phyloP scores from a whole-genome alignment of 1,284 basidiomycete genomes.

The Moniliella sp. region DNA sequence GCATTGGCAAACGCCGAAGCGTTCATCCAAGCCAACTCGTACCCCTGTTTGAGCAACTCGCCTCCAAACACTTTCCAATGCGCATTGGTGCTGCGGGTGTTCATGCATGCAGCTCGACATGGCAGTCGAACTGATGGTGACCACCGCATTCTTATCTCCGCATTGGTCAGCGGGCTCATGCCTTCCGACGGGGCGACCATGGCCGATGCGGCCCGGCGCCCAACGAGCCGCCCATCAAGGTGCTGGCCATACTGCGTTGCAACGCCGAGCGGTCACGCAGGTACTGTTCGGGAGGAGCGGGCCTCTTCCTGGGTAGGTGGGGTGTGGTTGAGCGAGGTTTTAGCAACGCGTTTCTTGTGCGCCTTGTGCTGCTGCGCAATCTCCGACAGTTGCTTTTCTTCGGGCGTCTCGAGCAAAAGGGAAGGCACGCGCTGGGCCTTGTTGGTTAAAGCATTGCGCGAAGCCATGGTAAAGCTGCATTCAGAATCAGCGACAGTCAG shows the following conservation, averaged over 20 bases:
- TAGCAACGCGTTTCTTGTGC: slow-evolving; percentile 19
- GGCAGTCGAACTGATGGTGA: slow-evolving; percentile 15
- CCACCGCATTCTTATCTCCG: slow-evolving; percentile 5
- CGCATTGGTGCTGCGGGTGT: slow-evolving; percentile 26
- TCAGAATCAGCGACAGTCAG: no score
- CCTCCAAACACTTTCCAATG: slow-evolving; percentile 13
- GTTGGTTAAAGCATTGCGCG: slow-evolving; percentile 16
- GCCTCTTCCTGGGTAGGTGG: slow-evolving; percentile 34
- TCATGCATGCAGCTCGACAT: slow-evolving; percentile 20
- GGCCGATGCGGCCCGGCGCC: no score
- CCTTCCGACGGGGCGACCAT: neutral
- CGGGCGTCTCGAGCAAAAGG: slow-evolving; percentile 15
- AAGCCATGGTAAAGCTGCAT: slow-evolving; percentile 36
- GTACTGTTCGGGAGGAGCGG: slow-evolving; percentile 21
- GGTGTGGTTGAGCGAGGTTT: slow-evolving; percentile 15
- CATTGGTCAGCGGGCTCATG: neutral
- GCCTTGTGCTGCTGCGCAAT: slow-evolving; percentile 29
- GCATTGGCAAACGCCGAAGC: slow-evolving; percentile 9
- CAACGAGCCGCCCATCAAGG: no score
- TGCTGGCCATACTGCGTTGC: no score
- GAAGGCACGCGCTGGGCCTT: slow-evolving; percentile 20
- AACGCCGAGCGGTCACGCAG: slow-evolving; percentile 8
- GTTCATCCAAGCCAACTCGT: slow-evolving; percentile 33
- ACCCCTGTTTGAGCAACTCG: slow-evolving; percentile 23
- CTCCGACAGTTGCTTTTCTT: slow-evolving; percentile 21